These are phyloP conservation scores for Mortierella sp. DNA, from an alignment of 371 early-diverging fungal species.

Conservation along the genomic window DNA sequence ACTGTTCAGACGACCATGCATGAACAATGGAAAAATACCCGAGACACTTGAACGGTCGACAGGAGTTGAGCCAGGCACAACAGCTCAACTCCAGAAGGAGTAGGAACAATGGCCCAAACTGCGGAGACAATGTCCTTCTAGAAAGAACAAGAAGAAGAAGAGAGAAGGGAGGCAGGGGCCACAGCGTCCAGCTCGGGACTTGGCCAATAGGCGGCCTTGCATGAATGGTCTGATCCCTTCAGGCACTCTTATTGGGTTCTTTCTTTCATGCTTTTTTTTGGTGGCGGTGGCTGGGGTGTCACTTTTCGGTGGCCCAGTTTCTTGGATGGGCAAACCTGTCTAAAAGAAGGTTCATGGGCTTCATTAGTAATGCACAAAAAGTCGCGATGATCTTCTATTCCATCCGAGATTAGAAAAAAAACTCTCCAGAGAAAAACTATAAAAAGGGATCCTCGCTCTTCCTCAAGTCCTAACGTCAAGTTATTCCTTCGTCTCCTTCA, in stretches of 20 bases:
- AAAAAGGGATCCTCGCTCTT: not conserved
- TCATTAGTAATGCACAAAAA: not conserved
- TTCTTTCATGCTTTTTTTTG: not conserved
- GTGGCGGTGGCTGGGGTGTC: conserved; percentile 3
- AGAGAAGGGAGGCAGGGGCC: not conserved
- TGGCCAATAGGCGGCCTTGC: not conserved
- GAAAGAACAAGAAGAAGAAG: not conserved
- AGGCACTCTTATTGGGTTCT: not conserved
- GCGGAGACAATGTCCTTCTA: not conserved
- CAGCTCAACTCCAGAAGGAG: not conserved
- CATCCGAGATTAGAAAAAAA: not conserved
- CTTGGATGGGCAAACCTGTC: not conserved
- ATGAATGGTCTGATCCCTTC: not conserved
- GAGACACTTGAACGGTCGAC: not conserved
- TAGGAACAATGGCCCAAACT: not conserved
- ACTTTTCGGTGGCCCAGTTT: not conserved
- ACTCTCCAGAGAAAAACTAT: not conserved
- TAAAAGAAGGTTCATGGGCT: not conserved
- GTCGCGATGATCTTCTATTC: not conserved
- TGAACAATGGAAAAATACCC: not conserved
- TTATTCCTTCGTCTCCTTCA: not conserved
- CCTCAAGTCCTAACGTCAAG: not conserved
- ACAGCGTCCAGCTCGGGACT: not conserved
- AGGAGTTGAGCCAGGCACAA: not conserved
- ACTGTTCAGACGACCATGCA: not conserved